Evolutionary conservation across 192 early-diverging fungal genomes (phyloP).

Genomic region (Phycomyces nitens): DNA sequence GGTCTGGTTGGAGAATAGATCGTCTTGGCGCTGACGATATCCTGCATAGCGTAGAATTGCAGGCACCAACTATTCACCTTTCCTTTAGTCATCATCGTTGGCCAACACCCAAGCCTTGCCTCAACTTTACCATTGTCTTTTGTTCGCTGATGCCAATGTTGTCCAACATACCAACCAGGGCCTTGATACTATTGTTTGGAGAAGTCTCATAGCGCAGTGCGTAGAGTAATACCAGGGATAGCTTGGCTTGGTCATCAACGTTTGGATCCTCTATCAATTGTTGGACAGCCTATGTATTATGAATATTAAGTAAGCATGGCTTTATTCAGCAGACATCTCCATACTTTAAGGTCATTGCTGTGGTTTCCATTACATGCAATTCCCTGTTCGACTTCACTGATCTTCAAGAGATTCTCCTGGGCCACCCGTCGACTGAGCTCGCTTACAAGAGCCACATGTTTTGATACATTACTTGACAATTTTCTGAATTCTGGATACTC

Average conservation of each 20-base stretch:
- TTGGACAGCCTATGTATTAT: slow-evolving; percentile 54
- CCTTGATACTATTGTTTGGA: slow-evolving; percentile 63
- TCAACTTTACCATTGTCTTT: slow-evolving; percentile 44
- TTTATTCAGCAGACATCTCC: slow-evolving; percentile 8
- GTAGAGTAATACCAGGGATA: slow-evolving; percentile 81
- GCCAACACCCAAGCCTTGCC: too few relatives aligned
- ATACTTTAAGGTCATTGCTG: slow-evolving; percentile 75
- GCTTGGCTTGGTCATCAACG: slow-evolving; percentile 69
- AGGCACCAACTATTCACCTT: slow-evolving; percentile 51
- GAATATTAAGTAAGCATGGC: background rate
- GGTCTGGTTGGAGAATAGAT: slow-evolving; percentile 85
- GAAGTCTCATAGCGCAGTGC: slow-evolving; percentile 89
- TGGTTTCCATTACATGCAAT: slow-evolving; percentile 88
- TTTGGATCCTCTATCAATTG: slow-evolving; percentile 63
- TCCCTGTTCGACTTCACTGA: slow-evolving; percentile 93
- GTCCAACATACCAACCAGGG: slow-evolving; percentile 74
- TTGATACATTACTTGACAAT: slow-evolving; percentile 93
- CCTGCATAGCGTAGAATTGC: slow-evolving; percentile 78
- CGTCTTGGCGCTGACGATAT: slow-evolving; percentile 76
- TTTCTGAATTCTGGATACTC: slow-evolving; percentile 98
- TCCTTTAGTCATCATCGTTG: background rate
- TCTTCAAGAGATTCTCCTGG: slow-evolving; percentile 71
- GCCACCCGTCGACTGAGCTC: slow-evolving; percentile 86
- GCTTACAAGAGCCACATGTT: slow-evolving; percentile 97
- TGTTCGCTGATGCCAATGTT: slow-evolving; percentile 68